Conservation (phyloP, 768 basidiomycete species). For the Termitomyces sp. region DNA sequence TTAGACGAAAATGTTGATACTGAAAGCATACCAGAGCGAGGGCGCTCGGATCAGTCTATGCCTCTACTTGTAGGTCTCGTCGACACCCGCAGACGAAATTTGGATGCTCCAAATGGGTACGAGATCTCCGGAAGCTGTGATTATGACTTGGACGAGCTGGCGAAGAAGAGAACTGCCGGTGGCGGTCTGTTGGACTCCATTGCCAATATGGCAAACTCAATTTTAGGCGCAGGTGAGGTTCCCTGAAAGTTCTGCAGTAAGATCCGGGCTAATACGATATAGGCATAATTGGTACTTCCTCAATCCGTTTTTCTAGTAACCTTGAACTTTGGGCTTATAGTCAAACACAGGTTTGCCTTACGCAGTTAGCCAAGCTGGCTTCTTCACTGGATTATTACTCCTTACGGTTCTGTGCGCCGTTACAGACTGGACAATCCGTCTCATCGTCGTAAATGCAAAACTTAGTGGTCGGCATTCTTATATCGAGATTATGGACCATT, state of each 20-base stretch:
- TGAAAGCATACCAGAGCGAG: constrained; percentile 24
- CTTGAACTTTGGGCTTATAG: constrained; percentile 8
- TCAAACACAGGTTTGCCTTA: constrained; percentile 76
- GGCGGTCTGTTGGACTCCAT: constrained; percentile 78
- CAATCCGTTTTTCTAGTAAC: not conserved
- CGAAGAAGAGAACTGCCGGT: constrained; percentile 60
- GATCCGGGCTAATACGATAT: constrained; percentile 1
- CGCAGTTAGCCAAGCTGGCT: constrained; percentile 91
- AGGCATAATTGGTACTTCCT: constrained; percentile 23
- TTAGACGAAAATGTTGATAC: constrained; percentile 49
- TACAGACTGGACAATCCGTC: constrained; percentile 97
- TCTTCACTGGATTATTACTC: constrained; percentile 82
- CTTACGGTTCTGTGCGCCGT: constrained; percentile 75
- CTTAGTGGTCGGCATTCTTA: constrained; percentile 90
- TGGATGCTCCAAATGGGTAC: constrained; percentile 46
- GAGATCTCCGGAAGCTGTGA: constrained; percentile 30
- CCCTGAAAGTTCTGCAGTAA: constrained; percentile 15
- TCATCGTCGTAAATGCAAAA: constrained; percentile 95
- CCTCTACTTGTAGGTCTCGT: constrained; percentile 80
- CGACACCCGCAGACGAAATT: constrained; percentile 52
- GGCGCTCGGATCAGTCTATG: constrained; percentile 51
- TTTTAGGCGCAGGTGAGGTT: constrained; percentile 80
- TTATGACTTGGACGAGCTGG: constrained; percentile 70
- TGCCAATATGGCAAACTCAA: constrained; percentile 95
- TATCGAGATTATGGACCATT: constrained; percentile 91